Conservation (phyloP, 306 rosid species). For the Quercus variabilis region DNA sequence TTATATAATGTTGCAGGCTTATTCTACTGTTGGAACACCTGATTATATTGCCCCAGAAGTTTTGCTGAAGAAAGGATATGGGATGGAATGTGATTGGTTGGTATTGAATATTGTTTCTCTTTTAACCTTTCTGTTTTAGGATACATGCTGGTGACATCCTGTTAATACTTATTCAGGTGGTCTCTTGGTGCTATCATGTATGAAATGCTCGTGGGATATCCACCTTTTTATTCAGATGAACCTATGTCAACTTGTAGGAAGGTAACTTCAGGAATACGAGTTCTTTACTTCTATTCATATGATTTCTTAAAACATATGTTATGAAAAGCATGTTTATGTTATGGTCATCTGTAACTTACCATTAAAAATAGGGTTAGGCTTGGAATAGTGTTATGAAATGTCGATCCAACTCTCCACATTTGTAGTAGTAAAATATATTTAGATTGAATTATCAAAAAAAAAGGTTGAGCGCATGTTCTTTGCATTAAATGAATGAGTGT, state of each 20-base stretch:
- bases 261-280: slow-evolving; percentile 46
- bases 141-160: slow-evolving; percentile 26
- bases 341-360: too few relatives aligned
- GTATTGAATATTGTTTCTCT: slow-evolving; percentile 27
- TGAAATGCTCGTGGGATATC: slow-evolving; percentile 98
- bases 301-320: slow-evolving; percentile 5
- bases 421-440: neutral
- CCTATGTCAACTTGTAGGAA: slow-evolving; percentile 97
- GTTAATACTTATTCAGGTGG: slow-evolving; percentile 67
- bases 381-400: neutral
- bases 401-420: neutral
- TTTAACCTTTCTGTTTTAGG: slow-evolving; percentile 10
- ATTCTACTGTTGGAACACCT: slow-evolving; percentile 98
- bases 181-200: slow-evolving; percentile 98
- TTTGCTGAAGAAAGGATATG: slow-evolving; percentile 97
- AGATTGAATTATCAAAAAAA: too few relatives aligned
- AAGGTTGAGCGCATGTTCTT: neutral
- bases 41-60: slow-evolving; percentile 99
- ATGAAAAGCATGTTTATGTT: neutral
- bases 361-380: neutral
- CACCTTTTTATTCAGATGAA: slow-evolving; percentile 97
- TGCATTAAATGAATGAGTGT: neutral
- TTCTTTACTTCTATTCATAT: neutral
- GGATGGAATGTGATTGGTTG: slow-evolving; percentile 97
- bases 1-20: slow-evolving; percentile 61